phyloP scores from a whole-genome alignment of 2,329 filamentous ascomycete species.

The Pestalotiopsis sp. region DNA sequence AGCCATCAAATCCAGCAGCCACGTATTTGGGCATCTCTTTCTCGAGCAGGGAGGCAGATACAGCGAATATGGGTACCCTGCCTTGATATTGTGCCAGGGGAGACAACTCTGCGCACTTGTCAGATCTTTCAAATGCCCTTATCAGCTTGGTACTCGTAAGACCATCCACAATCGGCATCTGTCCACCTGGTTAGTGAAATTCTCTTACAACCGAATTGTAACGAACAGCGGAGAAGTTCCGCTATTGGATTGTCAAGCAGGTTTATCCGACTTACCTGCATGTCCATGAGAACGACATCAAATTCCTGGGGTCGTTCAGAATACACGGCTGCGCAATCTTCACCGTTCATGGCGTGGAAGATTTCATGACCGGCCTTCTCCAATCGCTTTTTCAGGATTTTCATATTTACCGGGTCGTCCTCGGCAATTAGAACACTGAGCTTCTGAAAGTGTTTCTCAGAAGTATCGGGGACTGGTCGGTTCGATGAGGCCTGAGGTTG shows the following conservation, averaged over 20 bases:
- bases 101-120: slow-evolving; percentile 54
- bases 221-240: slow-evolving; percentile 10
- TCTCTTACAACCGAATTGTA: no score
- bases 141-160: slow-evolving; percentile 83
- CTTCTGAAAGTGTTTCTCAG: slow-evolving; percentile 42
- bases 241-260: not conserved
- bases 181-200: not conserved
- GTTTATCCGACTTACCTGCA: slow-evolving; percentile 66
- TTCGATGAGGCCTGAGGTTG: not conserved
- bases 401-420: slow-evolving; percentile 86
- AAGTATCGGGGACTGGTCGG: not conserved
- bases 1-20: slow-evolving; percentile 82
- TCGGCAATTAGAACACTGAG: slow-evolving; percentile 79
- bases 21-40: slow-evolving; percentile 70
- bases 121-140: slow-evolving; percentile 66
- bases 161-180: slow-evolving; percentile 95
- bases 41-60: slow-evolving; percentile 81
- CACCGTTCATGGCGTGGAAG: slow-evolving; percentile 76
- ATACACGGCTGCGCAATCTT: slow-evolving; percentile 78
- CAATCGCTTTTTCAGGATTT: slow-evolving; percentile 77
- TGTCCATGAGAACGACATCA: slow-evolving; percentile 88
- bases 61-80: slow-evolving; percentile 80
- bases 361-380: slow-evolving; percentile 77
- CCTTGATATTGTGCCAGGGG: slow-evolving; percentile 60
- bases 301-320: slow-evolving; percentile 64